Evolutionary conservation across 2,329 filamentous ascomycete genomes (phyloP).

Genomic region (Ophiocordyceps camponoti-saundersi): DNA sequence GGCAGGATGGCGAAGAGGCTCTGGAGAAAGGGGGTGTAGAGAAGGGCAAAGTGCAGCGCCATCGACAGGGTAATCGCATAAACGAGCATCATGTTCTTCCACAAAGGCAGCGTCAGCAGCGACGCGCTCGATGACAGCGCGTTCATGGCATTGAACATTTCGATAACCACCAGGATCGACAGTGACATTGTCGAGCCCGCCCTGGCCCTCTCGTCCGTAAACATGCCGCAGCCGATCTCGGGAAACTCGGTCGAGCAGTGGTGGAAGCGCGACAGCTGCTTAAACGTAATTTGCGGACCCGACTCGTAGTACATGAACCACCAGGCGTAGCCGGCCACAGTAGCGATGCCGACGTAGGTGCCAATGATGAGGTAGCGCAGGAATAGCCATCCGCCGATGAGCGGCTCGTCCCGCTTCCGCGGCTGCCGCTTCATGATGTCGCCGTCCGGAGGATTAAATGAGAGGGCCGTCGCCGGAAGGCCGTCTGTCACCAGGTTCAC

Average conservation of each 20-base stretch:
- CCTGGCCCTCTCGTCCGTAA: slow-evolving; percentile 70
- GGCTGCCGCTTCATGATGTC: slow-evolving; percentile 93
- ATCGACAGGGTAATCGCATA: slow-evolving; percentile 89
- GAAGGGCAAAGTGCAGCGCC: slow-evolving; percentile 81
- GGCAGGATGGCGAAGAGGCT: slow-evolving; percentile 80
- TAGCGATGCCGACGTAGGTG: slow-evolving; percentile 84
- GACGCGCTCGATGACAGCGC: slow-evolving; percentile 91
- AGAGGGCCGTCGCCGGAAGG: slow-evolving; percentile 85
- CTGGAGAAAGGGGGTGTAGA: slow-evolving; percentile 85
- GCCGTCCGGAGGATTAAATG: slow-evolving; percentile 96
- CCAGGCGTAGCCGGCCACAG: slow-evolving; percentile 97
- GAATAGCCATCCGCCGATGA: slow-evolving; percentile 92
- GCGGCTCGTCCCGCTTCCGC: slow-evolving; percentile 77
- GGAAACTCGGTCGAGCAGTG: slow-evolving; percentile 73
- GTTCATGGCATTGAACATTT: slow-evolving; percentile 99
- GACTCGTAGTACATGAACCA: slow-evolving; percentile 95
- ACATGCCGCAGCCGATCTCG: slow-evolving; percentile 85
- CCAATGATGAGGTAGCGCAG: slow-evolving; percentile 95
- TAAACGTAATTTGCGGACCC: slow-evolving; percentile 83
- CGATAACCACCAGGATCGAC: slow-evolving; percentile 85
- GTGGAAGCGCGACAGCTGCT: slow-evolving; percentile 85
- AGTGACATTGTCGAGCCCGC: slow-evolving; percentile 86
- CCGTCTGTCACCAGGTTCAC: slow-evolving; percentile 97
- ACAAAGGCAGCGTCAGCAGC: slow-evolving; percentile 81
- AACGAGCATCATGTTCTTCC: slow-evolving; percentile 97